These are phyloP conservation scores for Choricystis sp. DNA, from an alignment of 139 green algal genomes.

Conservation along the genomic window DNA sequence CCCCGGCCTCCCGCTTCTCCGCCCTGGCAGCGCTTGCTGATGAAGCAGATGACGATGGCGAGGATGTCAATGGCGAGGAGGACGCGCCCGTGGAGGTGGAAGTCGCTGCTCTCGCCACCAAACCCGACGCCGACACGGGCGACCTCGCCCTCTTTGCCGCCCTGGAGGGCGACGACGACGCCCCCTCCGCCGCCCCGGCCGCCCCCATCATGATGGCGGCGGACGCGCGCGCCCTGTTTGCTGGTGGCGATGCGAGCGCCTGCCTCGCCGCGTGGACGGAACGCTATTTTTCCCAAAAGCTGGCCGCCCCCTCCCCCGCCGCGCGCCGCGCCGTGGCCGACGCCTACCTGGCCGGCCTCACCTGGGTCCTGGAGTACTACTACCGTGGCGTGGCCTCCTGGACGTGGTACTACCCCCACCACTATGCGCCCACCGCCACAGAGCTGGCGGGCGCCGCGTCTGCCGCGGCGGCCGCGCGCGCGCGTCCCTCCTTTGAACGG, in stretches of 20 bases:
- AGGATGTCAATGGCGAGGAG: conserved; percentile 26
- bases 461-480: conserved; percentile 2
- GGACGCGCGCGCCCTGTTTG: conserved; percentile 54
- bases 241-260: conserved; percentile 34
- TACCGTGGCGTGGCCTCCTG: conserved; percentile 79
- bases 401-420: conserved; percentile 87
- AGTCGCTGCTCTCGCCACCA: conserved; percentile 8
- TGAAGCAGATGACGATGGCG: background rate
- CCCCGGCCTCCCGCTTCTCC: background rate
- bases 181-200: background rate
- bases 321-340: conserved; percentile 22
- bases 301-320: conserved; percentile 18
- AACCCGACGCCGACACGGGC: conserved; percentile 4
- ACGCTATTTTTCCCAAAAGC: conserved; percentile 76
- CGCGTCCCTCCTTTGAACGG: conserved; percentile 30
- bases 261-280: conserved; percentile 57
- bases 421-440: conserved; percentile 77
- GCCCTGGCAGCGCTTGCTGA: background rate
- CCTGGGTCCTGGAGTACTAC: conserved; percentile 93
- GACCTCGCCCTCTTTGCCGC: conserved; percentile 23
- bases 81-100: conserved; percentile 21
- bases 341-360: conserved; percentile 54
- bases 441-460: conserved; percentile 23
- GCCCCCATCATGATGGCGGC: conserved; percentile 72
- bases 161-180: conserved; percentile 13